Evolutionary conservation across 176 grass and related monocot genomes (phyloP).

Genomic region (Puya raimondii): DNA sequence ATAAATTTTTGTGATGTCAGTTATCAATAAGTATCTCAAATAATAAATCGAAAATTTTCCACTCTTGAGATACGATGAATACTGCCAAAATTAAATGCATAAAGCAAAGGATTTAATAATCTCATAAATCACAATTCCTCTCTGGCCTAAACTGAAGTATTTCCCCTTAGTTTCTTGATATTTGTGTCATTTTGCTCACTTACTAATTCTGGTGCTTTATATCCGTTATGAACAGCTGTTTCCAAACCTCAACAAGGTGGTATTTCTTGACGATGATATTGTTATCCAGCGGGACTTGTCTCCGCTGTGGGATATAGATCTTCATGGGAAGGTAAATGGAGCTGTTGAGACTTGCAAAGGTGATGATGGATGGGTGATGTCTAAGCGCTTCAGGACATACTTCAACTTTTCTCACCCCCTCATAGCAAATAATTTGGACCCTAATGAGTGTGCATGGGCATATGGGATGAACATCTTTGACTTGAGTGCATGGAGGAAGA

Average conservation of each 20-base stretch:
- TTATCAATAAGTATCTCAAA: too few species aligned
- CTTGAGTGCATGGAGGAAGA: slow-evolving; percentile 82
- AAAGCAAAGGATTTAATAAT: neutral
- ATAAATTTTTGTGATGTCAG: too few species aligned
- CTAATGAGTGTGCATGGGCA: slow-evolving; percentile 89
- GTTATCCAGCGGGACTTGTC: slow-evolving; percentile 75
- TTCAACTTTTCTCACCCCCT: slow-evolving; percentile 94
- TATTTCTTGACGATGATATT: slow-evolving; percentile 94
- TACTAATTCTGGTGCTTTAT: slow-evolving; percentile 17
- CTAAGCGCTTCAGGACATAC: slow-evolving; percentile 88
- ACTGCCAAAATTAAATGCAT: too few species aligned
- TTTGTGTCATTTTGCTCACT: slow-evolving; percentile 17
- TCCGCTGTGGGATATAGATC: slow-evolving; percentile 77
- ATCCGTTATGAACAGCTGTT: slow-evolving; percentile 59
- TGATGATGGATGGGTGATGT: slow-evolving; percentile 89
- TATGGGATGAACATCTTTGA: slow-evolving; percentile 98
- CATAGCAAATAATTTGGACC: slow-evolving; percentile 69
- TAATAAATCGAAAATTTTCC: too few species aligned
- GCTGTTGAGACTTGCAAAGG: slow-evolving; percentile 91
- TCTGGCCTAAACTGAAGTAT: neutral
- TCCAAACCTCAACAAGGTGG: slow-evolving; percentile 80
- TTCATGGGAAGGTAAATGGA: slow-evolving; percentile 86
- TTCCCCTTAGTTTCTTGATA: neutral
- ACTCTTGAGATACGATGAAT: too few species aligned
- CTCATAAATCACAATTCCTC: neutral